Conservation (phyloP, 2,329 filamentous ascomycete genomes). For the Fusarium floridanum region DNA sequence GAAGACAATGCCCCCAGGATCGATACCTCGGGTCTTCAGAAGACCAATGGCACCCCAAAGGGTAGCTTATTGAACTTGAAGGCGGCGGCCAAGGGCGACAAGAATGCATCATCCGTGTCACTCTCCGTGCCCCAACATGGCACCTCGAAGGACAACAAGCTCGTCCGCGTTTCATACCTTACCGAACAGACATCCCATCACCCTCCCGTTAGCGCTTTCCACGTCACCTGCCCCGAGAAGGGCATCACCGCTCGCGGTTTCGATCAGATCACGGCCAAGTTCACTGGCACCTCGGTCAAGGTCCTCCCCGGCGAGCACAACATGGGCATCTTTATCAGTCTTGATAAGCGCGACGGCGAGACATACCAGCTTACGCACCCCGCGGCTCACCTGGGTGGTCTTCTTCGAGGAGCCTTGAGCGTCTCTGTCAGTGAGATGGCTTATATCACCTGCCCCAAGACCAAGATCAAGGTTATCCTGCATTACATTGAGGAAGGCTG, state of each 20-base stretch:
- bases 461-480: conserved; percentile 89
- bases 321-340: conserved; percentile 91
- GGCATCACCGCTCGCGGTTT: conserved; percentile 90
- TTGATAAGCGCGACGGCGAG: conserved; percentile 85
- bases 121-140: conserved; percentile 65
- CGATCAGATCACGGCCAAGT: conserved; percentile 97
- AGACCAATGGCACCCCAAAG: conserved; percentile 52
- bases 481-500: conserved; percentile 96
- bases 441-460: conserved; percentile 90
- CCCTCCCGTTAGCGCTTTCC: conserved; percentile 96
- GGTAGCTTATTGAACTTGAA: conserved; percentile 63
- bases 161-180: conserved; percentile 89
- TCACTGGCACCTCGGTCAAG: conserved; percentile 94
- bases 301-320: conserved; percentile 95
- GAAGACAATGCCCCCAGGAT: conserved; percentile 81
- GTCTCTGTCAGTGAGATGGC: conserved; percentile 92
- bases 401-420: conserved; percentile 87
- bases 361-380: conserved; percentile 96
- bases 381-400: conserved; percentile 89
- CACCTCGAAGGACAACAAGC: conserved; percentile 59
- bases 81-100: conserved; percentile 58
- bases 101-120: conserved; percentile 62
- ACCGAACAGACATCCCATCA: conserved; percentile 99
- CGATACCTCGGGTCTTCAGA: conserved; percentile 59
- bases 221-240: conserved; percentile 90